Percentiles rank a stretch among this genome's conserved stretches.
Conservation (phyloP, 345 rosid species). For the Raphanus sativus region DNA sequence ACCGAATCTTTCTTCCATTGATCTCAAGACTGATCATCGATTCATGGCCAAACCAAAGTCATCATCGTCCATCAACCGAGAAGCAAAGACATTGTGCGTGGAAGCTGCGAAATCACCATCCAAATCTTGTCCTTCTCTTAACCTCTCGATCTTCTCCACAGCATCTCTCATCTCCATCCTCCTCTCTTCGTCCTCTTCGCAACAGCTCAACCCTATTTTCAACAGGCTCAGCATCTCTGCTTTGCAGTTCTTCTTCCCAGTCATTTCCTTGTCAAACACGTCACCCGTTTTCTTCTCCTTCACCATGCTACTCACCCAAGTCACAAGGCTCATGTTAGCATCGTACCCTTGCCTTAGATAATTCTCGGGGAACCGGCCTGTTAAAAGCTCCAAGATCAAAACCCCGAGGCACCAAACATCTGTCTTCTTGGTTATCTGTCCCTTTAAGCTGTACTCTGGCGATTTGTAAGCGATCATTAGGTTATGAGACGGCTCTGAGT, state of each 20-base stretch:
- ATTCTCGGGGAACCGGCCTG: slow-evolving; percentile 67
- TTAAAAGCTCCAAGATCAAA: slow-evolving; percentile 58
- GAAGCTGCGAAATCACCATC: slow-evolving; percentile 25
- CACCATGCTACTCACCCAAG: slow-evolving; percentile 68
- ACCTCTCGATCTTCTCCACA: slow-evolving; percentile 27
- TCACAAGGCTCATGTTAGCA: slow-evolving; percentile 45
- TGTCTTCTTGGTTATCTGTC: slow-evolving; percentile 52
- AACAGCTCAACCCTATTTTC: slow-evolving; percentile 78
- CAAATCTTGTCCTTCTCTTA: slow-evolving; percentile 40
- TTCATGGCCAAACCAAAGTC: slow-evolving; percentile 27
- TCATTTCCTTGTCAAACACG: slow-evolving; percentile 30
- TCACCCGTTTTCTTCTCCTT: slow-evolving; percentile 53
- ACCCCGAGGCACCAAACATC: slow-evolving; percentile 77
- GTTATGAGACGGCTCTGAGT: slow-evolving; percentile 58
- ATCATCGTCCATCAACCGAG: slow-evolving; percentile 38
- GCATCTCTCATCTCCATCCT: slow-evolving; percentile 47
- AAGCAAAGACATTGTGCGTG: slow-evolving; percentile 26
- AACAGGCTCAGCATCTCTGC: slow-evolving; percentile 58
- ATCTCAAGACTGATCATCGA: slow-evolving; percentile 29
- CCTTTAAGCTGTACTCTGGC: slow-evolving; percentile 52
- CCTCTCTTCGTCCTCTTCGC: slow-evolving; percentile 56
- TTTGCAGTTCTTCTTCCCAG: slow-evolving; percentile 50
- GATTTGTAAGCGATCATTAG: slow-evolving; percentile 70
- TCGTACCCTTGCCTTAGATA: slow-evolving; percentile 50
- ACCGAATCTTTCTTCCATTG: neutral